Base-by-base conservation (phyloP, 306 rosid species). In the Vachellia pachyceras region DNA sequence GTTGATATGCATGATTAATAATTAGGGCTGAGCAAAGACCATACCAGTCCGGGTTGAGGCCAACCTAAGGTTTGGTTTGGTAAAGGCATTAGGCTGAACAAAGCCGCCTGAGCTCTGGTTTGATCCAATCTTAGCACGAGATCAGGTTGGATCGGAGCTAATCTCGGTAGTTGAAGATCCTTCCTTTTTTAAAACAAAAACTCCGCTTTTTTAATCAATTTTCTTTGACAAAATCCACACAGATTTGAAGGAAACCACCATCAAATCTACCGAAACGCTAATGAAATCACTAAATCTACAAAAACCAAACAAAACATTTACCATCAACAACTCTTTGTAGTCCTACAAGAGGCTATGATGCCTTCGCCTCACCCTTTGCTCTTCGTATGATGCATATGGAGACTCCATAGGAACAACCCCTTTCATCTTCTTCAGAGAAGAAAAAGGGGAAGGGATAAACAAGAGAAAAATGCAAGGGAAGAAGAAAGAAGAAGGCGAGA, bases 261-360 rank as follows among this genome's bases (percentile, higher is more conserved):
- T n/a, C 86, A 89, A 93, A 93, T 91, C 97, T 77, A 42, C 10
- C 73, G 79, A 85, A 76, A 79, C 77, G 80, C 74, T 0, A 3
- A 72, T 5, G 67, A 37, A 72, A 65, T 82, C 0, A 69, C 5
- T 5, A 44, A 81, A 85, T 47, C 76, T 20, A 10, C n/a, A 36
- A 22, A 65, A 77, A 69, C 50, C 33, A 78, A 64, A 50, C 77
- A 25, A 69, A 64, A 55, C 37, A 42, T 77, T 68, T 86, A 95
- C 98, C 99, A 86, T 85, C 37, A 88, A 88, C 68, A 96, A 76
- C 60, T 93, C 99, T 17, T 90, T 61, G 82, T 79, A 96, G 83
- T 96, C 99, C 55, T 89, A 94, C 86, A 90, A 81, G 87, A 96
- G 97, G 85, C 94, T 88, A 80, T 87, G 97, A 79, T 93, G 99